Evolutionary conservation across 2,329 filamentous ascomycete species (phyloP).

Genomic region (Penicillium sp.): DNA sequence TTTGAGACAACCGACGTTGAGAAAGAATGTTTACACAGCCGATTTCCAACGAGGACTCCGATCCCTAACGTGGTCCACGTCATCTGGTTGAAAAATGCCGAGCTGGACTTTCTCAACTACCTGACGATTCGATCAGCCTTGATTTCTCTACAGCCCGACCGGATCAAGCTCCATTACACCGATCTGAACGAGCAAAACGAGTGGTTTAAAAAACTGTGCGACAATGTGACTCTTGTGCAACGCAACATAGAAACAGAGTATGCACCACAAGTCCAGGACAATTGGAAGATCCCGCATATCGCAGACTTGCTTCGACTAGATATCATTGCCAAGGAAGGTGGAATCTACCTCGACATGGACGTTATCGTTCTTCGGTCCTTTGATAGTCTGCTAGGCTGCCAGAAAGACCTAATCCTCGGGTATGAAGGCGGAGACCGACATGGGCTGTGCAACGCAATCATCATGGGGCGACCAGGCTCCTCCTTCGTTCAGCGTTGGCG

Average conservation of each 20-base stretch:
- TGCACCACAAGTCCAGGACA: constrained; percentile 25
- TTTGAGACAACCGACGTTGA: constrained; percentile 1
- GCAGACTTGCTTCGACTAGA: constrained; percentile 41
- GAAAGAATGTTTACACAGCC: constrained; percentile 2
- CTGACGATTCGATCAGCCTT: constrained; percentile 42
- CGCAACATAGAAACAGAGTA: constrained; percentile 38
- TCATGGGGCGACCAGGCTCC: constrained; percentile 39
- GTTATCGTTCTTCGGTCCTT: constrained; percentile 38
- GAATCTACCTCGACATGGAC: constrained; percentile 43
- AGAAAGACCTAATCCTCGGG: constrained; percentile 36
- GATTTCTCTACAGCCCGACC: constrained; percentile 40
- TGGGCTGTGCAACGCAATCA: constrained; percentile 44
- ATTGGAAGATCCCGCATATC: constrained; percentile 23
- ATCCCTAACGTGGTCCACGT: constrained; percentile 46
- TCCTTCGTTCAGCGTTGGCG: constrained; percentile 41
- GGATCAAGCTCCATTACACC: constrained; percentile 42
- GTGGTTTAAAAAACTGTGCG: constrained; percentile 38
- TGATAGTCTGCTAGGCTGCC: constrained; percentile 30
- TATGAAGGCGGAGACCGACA: constrained; percentile 43
- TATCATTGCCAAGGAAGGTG: constrained; percentile 37
- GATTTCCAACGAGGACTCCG: constrained; percentile 15
- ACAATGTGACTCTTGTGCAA: constrained; percentile 39
- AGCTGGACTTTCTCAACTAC: constrained; percentile 43
- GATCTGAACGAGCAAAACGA: constrained; percentile 41
- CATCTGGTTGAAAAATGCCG: constrained; percentile 42